These are phyloP conservation scores for Stenogyne calaminthoides DNA, from an alignment of 305 asterid genomes.

Conservation along the genomic window DNA sequence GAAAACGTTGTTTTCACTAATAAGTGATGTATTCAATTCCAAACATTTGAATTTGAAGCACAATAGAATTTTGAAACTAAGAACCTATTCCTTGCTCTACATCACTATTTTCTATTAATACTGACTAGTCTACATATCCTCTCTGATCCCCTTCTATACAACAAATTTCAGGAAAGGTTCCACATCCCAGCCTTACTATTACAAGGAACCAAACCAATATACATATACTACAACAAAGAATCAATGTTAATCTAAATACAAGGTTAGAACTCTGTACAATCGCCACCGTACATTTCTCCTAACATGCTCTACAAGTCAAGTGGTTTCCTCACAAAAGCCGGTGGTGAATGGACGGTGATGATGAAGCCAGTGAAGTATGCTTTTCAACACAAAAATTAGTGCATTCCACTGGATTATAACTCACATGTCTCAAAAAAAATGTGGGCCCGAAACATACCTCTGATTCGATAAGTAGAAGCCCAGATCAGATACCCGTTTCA, in stretches of 20 bases:
- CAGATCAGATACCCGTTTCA: slow-evolving; percentile 23
- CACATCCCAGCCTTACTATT: slow-evolving; percentile 36
- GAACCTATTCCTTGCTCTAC: slow-evolving; percentile 38
- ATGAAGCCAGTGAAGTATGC: slow-evolving; percentile 26
- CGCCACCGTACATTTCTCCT: slow-evolving; percentile 32
- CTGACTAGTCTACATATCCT: slow-evolving; percentile 31
- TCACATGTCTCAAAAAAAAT: slow-evolving; percentile 15
- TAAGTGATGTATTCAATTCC: slow-evolving; percentile 19
- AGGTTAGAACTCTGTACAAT: slow-evolving; percentile 45
- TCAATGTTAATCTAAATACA: slow-evolving; percentile 48
- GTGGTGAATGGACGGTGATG: slow-evolving; percentile 16
- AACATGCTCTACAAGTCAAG: slow-evolving; percentile 36
- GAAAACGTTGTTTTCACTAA: neutral
- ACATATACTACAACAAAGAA: slow-evolving; percentile 68
- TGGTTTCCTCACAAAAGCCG: slow-evolving; percentile 27
- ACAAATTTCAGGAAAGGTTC: slow-evolving; percentile 40
- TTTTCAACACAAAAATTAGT: slow-evolving; percentile 18
- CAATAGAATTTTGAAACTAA: slow-evolving; percentile 25
- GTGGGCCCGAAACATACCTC: slow-evolving; percentile 30
- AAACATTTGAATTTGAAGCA: slow-evolving; percentile 8
- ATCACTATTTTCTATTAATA: slow-evolving; percentile 31
- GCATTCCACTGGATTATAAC: neutral
- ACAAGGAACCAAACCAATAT: slow-evolving; percentile 41
- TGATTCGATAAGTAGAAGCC: slow-evolving; percentile 20
- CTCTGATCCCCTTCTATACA: slow-evolving; percentile 51